Conservation (phyloP, 352 stramenopile species). For the Pythium apleroticum region DNA sequence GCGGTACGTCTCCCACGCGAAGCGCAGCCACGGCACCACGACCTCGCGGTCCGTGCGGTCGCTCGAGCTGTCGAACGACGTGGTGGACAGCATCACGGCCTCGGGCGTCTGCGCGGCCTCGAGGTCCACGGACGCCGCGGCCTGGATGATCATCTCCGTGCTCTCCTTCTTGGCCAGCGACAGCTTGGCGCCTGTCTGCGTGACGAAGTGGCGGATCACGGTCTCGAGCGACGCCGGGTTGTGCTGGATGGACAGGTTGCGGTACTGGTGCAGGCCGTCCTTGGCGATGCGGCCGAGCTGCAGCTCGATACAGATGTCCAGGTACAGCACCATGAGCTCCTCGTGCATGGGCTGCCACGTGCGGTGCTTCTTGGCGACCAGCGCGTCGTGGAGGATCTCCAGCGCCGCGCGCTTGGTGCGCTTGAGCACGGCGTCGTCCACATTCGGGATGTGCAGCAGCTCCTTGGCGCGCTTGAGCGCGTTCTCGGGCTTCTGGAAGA, state of each 20-base stretch:
- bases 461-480: slow-evolving; percentile 90
- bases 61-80: slow-evolving; percentile 94
- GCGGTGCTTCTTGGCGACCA: slow-evolving; percentile 94
- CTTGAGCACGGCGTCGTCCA: slow-evolving; percentile 65
- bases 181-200: slow-evolving; percentile 88
- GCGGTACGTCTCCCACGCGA: slow-evolving; percentile 98
- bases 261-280: slow-evolving; percentile 98
- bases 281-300: slow-evolving; percentile 94
- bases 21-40: slow-evolving; percentile 92
- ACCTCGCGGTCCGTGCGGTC: slow-evolving; percentile 94
- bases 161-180: slow-evolving; percentile 80
- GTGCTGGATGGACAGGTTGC: slow-evolving; percentile 94
- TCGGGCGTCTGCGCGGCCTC: slow-evolving; percentile 94
- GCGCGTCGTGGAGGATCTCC: slow-evolving; percentile 92
- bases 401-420: slow-evolving; percentile 81
- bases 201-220: slow-evolving; percentile 92
- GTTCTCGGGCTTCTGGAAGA: slow-evolving; percentile 91
- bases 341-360: slow-evolving; percentile 97
- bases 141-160: slow-evolving; percentile 83
- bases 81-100: slow-evolving; percentile 96
- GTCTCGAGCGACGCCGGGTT: slow-evolving; percentile 95
- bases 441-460: slow-evolving; percentile 75
- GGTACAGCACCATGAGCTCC: slow-evolving; percentile 96
- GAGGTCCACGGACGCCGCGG: slow-evolving; percentile 85
- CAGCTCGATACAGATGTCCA: slow-evolving; percentile 96